Base-by-base conservation (phyloP, 805 yeast species). In the Wickerhamiella domercqiae region DNA sequence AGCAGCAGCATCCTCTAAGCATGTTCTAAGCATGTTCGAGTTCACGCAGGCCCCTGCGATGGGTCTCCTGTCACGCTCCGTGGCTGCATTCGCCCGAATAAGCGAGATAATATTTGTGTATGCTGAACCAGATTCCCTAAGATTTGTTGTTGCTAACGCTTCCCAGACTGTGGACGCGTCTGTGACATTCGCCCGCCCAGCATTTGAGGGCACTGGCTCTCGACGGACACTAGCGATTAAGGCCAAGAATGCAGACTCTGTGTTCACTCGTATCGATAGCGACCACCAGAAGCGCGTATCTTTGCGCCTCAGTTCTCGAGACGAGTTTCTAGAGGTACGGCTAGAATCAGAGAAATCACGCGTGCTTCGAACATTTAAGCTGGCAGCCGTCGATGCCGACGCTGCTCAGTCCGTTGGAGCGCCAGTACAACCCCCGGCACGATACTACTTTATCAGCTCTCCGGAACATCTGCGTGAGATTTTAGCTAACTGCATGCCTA, bases 81-180 rank as follows among this genome's bases (percentile, higher is more conserved):
- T 36, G 9, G 4, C 32, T 9, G 24, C 34, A 14, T 21, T 36
- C 5, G 39, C 32, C 5, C 18, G 32, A 15, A 36, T 36, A 6
- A 11, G 26, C n/a, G 39, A 36, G 7, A n/a, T 18, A 3, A 16
- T 36, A 5, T 14, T 20, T 2, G 18, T 48, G 24, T 41, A 38
- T 6, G 32, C 42, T 11, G 32, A 29, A 7, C 21, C 42, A 3
- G 34, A 42, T n/a, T 32, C 37, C 33, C 32, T 48, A 21, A 18
- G 22, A 17, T 21, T 46, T 9, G 34, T 39, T 29, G 34, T 43
- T 14, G 32, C 45, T 39, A 48, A 48, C 35, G 25, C 39, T 16
- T 48, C 52, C n/a, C 42, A 40, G 29, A 34, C 48, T n/a, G 50
- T 39, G 13, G 42, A 40, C 25, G 43, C 39, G n/a, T 15, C 34